Percentiles rank a stretch among this genome's conserved stretches.
Conservation (phyloP, 2,329 filamentous ascomycete genomes). For the Fusarium proliferatum region DNA sequence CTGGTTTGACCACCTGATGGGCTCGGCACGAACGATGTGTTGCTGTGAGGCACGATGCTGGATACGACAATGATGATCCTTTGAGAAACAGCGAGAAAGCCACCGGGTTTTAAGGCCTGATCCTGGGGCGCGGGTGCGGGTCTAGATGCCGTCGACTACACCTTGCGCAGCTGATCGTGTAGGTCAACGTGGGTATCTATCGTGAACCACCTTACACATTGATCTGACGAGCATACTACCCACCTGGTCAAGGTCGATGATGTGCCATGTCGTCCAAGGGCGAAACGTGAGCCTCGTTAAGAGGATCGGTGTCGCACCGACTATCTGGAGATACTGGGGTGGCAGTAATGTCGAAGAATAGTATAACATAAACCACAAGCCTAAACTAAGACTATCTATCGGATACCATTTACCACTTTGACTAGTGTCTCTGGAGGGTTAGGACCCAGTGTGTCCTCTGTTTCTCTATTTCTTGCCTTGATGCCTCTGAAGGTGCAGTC, state of each 20-base stretch:
- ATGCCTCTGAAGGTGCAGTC: not conserved
- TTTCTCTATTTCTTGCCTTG: not conserved
- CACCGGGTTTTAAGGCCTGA: conserved; percentile 6
- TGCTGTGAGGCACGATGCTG: conserved; percentile 23
- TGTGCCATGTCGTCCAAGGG: conserved; percentile 31
- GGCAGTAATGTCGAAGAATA: conserved; percentile 19
- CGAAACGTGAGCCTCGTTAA: conserved; percentile 39
- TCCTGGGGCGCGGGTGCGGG: conserved; percentile 21
- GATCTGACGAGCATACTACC: conserved; percentile 16
- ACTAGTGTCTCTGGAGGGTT: not conserved
- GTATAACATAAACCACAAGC: conserved; percentile 38
- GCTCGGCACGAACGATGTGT: conserved; percentile 5
- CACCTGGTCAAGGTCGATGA: conserved; percentile 22
- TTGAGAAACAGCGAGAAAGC: not conserved
- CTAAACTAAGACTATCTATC: conserved; percentile 2
- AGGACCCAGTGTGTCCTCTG: not conserved
- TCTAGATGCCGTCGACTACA: conserved; percentile 27
- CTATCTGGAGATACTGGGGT: conserved; percentile 19
- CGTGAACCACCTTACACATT: conserved; percentile 7
- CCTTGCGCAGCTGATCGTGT: conserved; percentile 39
- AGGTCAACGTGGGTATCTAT: conserved; percentile 30
- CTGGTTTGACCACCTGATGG: conserved; percentile 22
- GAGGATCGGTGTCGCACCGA: conserved; percentile 18
- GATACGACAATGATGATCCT: conserved; percentile 12
- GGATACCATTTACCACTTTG: not conserved